Evolutionary conservation across 148 eudicot species (phyloP).

Genomic region (Rhododendron ferrugineum): DNA sequence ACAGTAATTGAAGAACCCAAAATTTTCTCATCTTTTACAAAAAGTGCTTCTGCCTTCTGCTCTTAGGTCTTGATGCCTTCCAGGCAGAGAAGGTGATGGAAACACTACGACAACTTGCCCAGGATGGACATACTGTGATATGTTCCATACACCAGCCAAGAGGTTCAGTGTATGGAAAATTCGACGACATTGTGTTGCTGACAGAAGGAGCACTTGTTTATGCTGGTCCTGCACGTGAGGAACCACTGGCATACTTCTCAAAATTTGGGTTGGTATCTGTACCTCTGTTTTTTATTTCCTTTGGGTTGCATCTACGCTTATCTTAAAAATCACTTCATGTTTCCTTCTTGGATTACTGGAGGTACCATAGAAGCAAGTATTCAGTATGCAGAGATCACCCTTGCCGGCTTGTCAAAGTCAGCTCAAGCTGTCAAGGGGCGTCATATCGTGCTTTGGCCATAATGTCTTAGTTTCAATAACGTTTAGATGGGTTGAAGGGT

Average conservation of each 20-base stretch:
- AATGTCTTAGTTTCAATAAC: background rate
- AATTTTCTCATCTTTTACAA: background rate
- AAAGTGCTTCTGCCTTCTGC: conserved; percentile 11
- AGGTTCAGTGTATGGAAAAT: conserved; percentile 90
- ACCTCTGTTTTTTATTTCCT: background rate
- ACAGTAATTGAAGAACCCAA: background rate
- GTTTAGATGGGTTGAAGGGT: background rate
- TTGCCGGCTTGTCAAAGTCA: background rate
- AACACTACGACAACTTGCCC: conserved; percentile 88
- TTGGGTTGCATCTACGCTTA: background rate
- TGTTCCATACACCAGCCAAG: conserved; percentile 99
- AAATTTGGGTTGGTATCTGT: conserved; percentile 72
- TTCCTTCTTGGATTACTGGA: background rate
- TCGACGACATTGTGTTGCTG: conserved; percentile 89
- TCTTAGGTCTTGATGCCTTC: conserved; percentile 97
- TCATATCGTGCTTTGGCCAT: background rate
- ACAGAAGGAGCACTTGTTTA: conserved; percentile 80
- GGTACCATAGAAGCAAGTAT: background rate
- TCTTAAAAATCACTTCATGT: background rate
- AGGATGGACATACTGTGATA: conserved; percentile 96
- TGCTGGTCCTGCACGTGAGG: conserved; percentile 86
- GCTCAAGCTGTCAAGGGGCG: background rate
- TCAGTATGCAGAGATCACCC: background rate
- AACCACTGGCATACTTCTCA: conserved; percentile 62
- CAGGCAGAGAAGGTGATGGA: conserved; percentile 99